Conservation (phyloP, 208 protist species). For the Acanthamoeba culbertsoni region DNA sequence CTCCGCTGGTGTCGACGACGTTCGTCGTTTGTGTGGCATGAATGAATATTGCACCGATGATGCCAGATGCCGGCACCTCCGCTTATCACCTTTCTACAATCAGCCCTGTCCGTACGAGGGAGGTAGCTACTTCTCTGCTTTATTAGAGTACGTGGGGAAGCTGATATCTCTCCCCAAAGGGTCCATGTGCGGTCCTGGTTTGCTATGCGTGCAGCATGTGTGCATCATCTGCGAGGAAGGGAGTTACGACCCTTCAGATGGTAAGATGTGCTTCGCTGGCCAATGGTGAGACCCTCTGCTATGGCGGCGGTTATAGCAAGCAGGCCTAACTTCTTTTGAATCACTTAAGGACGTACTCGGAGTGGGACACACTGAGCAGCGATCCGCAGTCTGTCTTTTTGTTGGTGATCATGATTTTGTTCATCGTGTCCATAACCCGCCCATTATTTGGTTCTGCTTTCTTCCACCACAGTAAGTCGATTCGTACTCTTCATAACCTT, state of each 20-base stretch:
- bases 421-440: background rate
- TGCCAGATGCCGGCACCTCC: background rate
- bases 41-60: slow-evolving; percentile 28
- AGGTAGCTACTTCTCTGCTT: background rate
- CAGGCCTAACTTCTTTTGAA: background rate
- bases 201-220: slow-evolving; percentile 7
- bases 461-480: background rate
- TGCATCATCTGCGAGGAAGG: slow-evolving; percentile 45
- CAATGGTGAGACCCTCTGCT: background rate
- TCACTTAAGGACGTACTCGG: background rate
- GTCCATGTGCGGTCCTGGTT: background rate
- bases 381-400: background rate
- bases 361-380: slow-evolving; percentile 2
- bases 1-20: background rate
- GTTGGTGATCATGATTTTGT: slow-evolving; percentile 11
- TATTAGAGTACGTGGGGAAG: no score
- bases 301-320: background rate
- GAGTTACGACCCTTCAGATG: background rate
- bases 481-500: background rate
- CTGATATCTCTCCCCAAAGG: no score
- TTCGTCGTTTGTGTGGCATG: background rate
- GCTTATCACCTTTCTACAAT: background rate
- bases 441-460: background rate
- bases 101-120: slow-evolving; percentile 6
- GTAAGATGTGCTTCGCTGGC: slow-evolving; percentile 25